Base-by-base conservation (phyloP, 2,329 filamentous ascomycete species). In the Ilyonectria robusta region DNA sequence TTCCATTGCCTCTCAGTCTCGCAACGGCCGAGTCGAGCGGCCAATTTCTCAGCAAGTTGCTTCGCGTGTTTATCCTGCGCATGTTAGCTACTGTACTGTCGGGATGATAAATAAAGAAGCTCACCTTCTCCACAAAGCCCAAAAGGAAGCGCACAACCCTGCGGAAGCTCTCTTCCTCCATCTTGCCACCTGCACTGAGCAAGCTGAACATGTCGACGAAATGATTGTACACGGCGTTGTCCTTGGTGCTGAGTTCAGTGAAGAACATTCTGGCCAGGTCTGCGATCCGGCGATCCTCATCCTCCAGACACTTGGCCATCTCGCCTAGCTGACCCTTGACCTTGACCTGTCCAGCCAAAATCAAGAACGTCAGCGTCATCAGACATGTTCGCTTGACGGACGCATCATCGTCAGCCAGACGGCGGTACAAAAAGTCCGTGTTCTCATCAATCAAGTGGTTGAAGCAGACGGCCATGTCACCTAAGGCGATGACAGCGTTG, bases 391-490 rank as follows among this genome's bases (percentile, higher is more conserved):
- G 91, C 86, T 98, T 99, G 68, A 99, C 96, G 3, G 93, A 95
- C 23, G 90, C 89, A 74, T 98, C 95, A 17, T 89, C 85, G 77
- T 99, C 97, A 17, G 96, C 97, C 8, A 99, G 88, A 19, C 97
- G 91, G 21, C 96, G 92, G 82, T 99, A 99, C 47, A 99, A 82
- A 84, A 98, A 99, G 79, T 99, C 96, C 0, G 96, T 99, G 81
- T 99, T 98, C 82, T 99, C 97, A 78, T 99, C 97, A 74, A 99
- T 98, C 56, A 99, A 89, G 78, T 99, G 96, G 78, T 99, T 99
- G 87, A 99, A 99, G 87, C 95, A 98, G 23, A 99, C 96, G 0
- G 97, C 97, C 96, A 99, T 99, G 78, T 99, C 96, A 44, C 96
- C 96, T 0, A 99, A 89, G 0, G 96, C 95, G 74, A 99, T 97